Conservation (phyloP, 192 early-diverging fungal genomes). For the Physocladia obscura region DNA sequence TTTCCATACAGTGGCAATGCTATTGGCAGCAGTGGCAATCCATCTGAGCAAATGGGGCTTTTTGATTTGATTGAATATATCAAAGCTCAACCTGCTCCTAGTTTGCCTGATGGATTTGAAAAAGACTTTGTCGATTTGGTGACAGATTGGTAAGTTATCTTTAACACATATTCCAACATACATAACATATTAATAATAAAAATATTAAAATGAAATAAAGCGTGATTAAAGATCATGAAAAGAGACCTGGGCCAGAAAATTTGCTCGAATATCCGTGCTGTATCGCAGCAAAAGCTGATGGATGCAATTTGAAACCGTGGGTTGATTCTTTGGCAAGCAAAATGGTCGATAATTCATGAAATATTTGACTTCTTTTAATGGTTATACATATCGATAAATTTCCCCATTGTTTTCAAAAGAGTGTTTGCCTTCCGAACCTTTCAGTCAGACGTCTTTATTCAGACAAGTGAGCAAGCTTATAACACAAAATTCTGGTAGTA, state of each 20-base stretch:
- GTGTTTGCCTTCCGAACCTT: no score
- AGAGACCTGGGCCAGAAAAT: conserved; percentile 13
- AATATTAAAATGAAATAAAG: no score
- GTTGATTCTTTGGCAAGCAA: not conserved
- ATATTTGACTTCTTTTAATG: no score
- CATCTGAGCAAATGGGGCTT: not conserved
- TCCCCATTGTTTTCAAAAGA: no score
- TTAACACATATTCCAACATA: no score
- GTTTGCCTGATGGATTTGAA: conserved; percentile 63
- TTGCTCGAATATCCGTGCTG: conserved; percentile 14
- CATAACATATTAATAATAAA: no score
- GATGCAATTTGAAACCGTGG: conserved; percentile 13
- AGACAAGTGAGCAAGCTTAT: no score
- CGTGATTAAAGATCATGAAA: conserved; percentile 41
- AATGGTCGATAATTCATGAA: no score
- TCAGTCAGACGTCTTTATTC: no score
- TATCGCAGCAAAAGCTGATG: conserved; percentile 15
- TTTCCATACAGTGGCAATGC: conserved; percentile 95
- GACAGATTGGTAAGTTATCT: conserved; percentile 66
- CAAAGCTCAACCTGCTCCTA: conserved; percentile 82
- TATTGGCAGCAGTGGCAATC: conserved; percentile 72
- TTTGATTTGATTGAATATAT: conserved; percentile 95
- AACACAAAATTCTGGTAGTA: no score
- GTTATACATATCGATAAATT: no score
- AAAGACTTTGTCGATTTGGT: conserved; percentile 76